Evolutionary conservation across 306 rosid species (phyloP).

Genomic region (Cucumis sativus): DNA sequence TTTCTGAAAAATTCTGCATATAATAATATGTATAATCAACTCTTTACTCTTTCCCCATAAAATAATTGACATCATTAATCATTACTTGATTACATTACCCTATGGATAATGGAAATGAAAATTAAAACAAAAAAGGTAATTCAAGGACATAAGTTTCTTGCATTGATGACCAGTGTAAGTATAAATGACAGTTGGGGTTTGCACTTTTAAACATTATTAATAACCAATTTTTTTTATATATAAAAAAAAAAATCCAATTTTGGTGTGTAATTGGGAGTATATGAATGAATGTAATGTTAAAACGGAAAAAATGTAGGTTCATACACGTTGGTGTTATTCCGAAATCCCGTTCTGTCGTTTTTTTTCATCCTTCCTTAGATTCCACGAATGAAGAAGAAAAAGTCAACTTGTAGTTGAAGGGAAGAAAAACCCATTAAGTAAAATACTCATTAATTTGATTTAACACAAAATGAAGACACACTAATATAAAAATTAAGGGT

Average conservation of each 20-base stretch:
- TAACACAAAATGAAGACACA: not conserved
- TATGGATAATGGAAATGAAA: not conserved
- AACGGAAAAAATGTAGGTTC: not conserved
- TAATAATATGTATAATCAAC: not conserved
- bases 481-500: not conserved
- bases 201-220: no score
- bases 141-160: not conserved
- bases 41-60: not conserved
- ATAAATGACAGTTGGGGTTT: not conserved
- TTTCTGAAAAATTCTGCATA: not conserved
- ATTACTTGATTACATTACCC: not conserved
- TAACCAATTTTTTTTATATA: no score
- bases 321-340: slow-evolving; percentile 2
- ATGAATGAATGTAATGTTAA: not conserved
- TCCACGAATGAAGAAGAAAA: not conserved
- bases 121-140: not conserved
- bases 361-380: not conserved
- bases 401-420: not conserved
- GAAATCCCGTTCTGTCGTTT: slow-evolving; percentile 4
- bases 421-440: not conserved
- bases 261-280: not conserved
- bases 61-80: not conserved
- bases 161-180: not conserved
- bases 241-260: not conserved
- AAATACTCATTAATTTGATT: no score